Evolutionary conservation across 2,329 filamentous ascomycete genomes (phyloP).

Genomic region (Botrytis fabae): DNA sequence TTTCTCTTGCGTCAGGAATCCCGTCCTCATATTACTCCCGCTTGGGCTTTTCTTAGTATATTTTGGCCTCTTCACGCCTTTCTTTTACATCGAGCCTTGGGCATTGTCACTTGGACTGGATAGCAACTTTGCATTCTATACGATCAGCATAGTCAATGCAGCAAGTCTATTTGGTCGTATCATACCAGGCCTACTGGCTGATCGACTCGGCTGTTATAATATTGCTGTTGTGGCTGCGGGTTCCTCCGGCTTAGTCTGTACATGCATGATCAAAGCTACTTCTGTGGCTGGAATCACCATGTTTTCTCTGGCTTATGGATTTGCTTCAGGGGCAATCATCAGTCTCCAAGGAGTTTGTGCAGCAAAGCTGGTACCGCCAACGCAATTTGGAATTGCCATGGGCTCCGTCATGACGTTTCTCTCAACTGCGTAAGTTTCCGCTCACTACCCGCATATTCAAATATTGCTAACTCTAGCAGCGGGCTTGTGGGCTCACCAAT

Average conservation of each 20-base stretch:
- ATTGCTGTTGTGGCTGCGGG: conserved; percentile 2
- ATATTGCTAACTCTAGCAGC: conserved; percentile 11
- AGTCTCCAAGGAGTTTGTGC: conserved; percentile 33
- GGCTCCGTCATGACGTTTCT: conserved; percentile 31
- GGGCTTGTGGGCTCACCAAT: conserved; percentile 34
- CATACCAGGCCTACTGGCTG: not conserved
- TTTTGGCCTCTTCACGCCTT: conserved; percentile 52
- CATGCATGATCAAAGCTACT: conserved; percentile 17
- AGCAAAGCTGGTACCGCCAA: conserved; percentile 26
- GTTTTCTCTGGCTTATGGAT: conserved; percentile 21
- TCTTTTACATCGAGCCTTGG: conserved; percentile 47
- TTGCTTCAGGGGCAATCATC: conserved; percentile 33
- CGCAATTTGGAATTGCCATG: conserved; percentile 33
- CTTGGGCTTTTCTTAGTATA: conserved; percentile 32
- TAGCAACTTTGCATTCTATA: conserved; percentile 48
- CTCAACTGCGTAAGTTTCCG: conserved; percentile 28
- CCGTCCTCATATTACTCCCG: conserved; percentile 28
- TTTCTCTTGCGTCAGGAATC: conserved; percentile 26
- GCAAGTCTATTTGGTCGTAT: conserved; percentile 14
- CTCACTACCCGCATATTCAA: not conserved
- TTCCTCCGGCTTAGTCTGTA: not conserved
- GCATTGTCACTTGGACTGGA: conserved; percentile 49
- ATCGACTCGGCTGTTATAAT: conserved; percentile 27
- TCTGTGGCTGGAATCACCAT: conserved; percentile 12
- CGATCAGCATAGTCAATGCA: conserved; percentile 51